Evolutionary conservation across 1,284 basidiomycete species (phyloP), one percentile per base, ranked within the genome.

Genomic region (Heterobasidion irregulare): DNA sequence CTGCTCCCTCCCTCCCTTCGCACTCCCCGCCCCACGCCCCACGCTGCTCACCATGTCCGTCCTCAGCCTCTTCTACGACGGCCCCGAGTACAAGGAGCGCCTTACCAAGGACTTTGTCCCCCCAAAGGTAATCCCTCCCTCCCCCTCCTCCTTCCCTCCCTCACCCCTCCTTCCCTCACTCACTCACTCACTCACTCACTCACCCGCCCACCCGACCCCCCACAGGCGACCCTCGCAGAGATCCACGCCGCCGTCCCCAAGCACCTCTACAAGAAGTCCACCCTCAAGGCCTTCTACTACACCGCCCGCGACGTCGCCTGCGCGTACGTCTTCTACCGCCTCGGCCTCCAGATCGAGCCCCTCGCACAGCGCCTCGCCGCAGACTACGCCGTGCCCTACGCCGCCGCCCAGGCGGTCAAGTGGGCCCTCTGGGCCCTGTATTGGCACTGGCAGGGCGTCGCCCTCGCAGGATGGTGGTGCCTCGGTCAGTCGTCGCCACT

Each of bases 201-300:
- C 26, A 26, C 26, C 2, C 26, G 5, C 26, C 26, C 26, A 35
- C 53, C 58, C 53, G 58, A 38, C 15, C 9, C 18, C 33, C 33
- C 53, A 12, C 50, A 63, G 73, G 66, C 72, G 45, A 75, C 76
- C 12, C 61, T 80, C 33, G 62, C 71, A 10, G 71, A 81, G 53
- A 61, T 83, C 15, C 78, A 74, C 56, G 66, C 74, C 1, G 74
- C 70, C 4, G 67, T 83, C 15, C 80, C 80, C 0, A 80, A 80
- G 47, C 82, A 87, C 67, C 83, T 90, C 66, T 86, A 82, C 66
- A 72, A 86, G 66, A 85, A 84, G 66, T 83, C 78, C 5, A 86
- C 86, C 0, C 53, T 78, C 58, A 77, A 76, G 61, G 85, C 82
- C 35, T 73, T 80, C 35, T 67, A 73, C 59, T 91, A 90, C 65